These are phyloP conservation scores for Discostella stelligeroides DNA, from an alignment of 108 stramenopile genomes.

Conservation along the genomic window DNA sequence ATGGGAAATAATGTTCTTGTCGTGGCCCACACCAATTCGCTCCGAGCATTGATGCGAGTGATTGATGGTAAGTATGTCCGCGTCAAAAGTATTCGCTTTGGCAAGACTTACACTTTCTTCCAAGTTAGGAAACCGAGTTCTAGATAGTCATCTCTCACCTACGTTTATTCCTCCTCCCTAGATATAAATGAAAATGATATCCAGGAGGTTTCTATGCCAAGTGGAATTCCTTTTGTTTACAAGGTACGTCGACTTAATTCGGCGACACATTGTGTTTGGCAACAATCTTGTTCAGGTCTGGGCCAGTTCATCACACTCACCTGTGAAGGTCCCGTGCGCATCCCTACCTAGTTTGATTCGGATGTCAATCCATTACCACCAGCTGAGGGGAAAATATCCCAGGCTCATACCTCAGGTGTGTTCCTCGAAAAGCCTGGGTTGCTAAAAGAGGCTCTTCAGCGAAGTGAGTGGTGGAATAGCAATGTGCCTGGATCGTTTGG, in stretches of 20 bases:
- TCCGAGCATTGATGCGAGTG: constrained; percentile 73
- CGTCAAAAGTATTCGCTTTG: not conserved
- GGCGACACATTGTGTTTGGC: too few species aligned
- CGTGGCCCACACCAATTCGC: constrained; percentile 78
- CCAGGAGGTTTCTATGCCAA: constrained; percentile 67
- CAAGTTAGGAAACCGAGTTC: too few species aligned
- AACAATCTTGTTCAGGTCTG: too few species aligned
- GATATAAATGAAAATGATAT: constrained; percentile 60
- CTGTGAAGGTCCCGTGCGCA: too few species aligned
- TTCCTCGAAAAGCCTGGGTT: constrained; percentile 70
- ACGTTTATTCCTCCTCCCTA: not conserved
- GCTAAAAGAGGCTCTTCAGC: constrained; percentile 58
- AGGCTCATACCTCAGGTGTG: constrained; percentile 52
- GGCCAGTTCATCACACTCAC: too few species aligned
- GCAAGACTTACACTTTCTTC: too few species aligned
- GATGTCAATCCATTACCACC: constrained; percentile 55
- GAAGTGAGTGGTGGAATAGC: constrained; percentile 31
- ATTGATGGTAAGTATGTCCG: constrained; percentile 49
- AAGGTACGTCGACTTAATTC: constrained; percentile 20
- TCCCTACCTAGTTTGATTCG: constrained; percentile 55
- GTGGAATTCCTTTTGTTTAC: constrained; percentile 76
- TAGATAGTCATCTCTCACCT: not conserved
- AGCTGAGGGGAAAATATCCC: constrained; percentile 37
- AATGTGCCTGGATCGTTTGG: constrained; percentile 43
- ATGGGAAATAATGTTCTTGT: constrained; percentile 76